Base-by-base conservation (phyloP, 306 rosid genomes). In the Astragalus membranaceus region DNA sequence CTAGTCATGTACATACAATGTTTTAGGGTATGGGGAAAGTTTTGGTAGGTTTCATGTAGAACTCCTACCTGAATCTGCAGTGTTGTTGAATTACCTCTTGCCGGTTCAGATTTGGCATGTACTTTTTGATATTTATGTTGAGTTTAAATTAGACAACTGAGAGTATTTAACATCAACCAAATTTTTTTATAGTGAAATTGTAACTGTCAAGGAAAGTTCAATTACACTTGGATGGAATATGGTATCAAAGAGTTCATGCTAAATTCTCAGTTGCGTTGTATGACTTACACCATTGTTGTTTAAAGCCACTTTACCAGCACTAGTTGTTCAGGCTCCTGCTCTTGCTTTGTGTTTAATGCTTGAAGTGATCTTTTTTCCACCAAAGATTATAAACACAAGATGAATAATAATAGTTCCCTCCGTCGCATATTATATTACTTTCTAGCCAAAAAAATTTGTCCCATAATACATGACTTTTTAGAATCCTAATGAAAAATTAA, bases 1-100 rank as follows among this genome's bases (percentile, higher is more conserved):
- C 5, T 65, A 84, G 61, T 48, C 67, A 48, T 62, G 84, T 63
- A 23, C 7, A 68, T 57, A 17, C 37, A 10, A 13, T 57, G 47
- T 5, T 60, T 14, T 3, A 10, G 55, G 20, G 46, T 39, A 15
- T 47, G 39, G 12, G 46, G 51, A 29, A 11, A 64, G 16, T 39
- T 46, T 16, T 72, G 8, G 12, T 12, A 57, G 64, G 37, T 39
- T 30, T 44, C 16, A 5, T 52, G 48, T 12, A 56, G 68, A 56
- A 54, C 41, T 16, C 32, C 50, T 42, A 42, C n/a, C 53, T 44
- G 46, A 39, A 55, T 55, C 14, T 63, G 46, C 11, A n/a, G 9
- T 64, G 58, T 70, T 67, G 43, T n/a, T 65, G 37, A 67, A 65
- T 55, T 75, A 29, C 48, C 23, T 17, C 77, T 41, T 50, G 41